Evolutionary conservation across 2,329 filamentous ascomycete species (phyloP).

Genomic region (Trichoderma lentiforme): DNA sequence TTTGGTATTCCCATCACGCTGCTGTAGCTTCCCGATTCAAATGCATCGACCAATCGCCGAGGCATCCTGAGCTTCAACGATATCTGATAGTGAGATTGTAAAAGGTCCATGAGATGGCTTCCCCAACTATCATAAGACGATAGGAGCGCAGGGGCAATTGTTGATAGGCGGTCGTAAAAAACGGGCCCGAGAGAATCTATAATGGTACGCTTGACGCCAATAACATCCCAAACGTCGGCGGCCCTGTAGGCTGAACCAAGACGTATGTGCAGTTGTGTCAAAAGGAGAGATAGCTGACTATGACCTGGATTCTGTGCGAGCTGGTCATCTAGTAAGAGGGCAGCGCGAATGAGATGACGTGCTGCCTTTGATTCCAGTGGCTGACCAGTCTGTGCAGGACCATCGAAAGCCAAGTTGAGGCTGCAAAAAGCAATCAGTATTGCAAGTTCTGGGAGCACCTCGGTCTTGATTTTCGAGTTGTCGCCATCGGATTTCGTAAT

Average conservation of each 20-base stretch:
- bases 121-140: constrained; percentile 32
- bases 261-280: constrained; percentile 50
- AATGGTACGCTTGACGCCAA: constrained; percentile 56
- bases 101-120: constrained; percentile 38
- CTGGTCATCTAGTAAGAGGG: constrained; percentile 49
- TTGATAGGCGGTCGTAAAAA: constrained; percentile 55
- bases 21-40: constrained; percentile 49
- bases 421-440: constrained; percentile 36
- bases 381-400: neutral
- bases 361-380: constrained; percentile 19
- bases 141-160: constrained; percentile 44
- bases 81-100: constrained; percentile 45
- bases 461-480: constrained; percentile 9
- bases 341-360: constrained; percentile 45
- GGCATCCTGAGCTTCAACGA: constrained; percentile 48
- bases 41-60: constrained; percentile 42
- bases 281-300: constrained; percentile 45
- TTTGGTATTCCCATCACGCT: constrained; percentile 47
- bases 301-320: constrained; percentile 44
- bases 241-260: constrained; percentile 49
- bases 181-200: constrained; percentile 54
- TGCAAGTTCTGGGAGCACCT: constrained; percentile 33
- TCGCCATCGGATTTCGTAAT: constrained; percentile 10
- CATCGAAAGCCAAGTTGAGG: constrained; percentile 30
- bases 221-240: constrained; percentile 46